Evolutionary conservation across 768 basidiomycete genomes (phyloP).

Genomic region (Trametes elegans): DNA sequence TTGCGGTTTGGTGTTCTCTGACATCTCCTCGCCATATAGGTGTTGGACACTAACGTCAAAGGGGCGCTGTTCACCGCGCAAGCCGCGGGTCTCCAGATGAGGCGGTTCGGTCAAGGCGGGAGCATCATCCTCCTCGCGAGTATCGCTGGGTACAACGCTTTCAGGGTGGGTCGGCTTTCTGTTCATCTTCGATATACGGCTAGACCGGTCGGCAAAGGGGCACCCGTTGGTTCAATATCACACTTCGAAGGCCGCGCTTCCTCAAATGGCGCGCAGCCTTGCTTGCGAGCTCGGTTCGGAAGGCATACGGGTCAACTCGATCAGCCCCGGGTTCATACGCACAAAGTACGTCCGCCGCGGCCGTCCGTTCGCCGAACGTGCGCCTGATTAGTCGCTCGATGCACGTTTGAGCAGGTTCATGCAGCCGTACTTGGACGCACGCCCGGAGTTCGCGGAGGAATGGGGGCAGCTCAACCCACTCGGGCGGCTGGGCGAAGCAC

Average conservation of each 20-base stretch:
- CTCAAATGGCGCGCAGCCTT: conserved; percentile 77
- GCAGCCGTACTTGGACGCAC: conserved; percentile 56
- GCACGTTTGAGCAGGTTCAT: conserved; percentile 56
- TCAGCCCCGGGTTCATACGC: conserved; percentile 72
- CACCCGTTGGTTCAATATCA: conserved; percentile 47
- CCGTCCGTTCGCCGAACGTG: no score
- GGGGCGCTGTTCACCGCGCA: conserved; percentile 36
- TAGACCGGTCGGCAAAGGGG: conserved; percentile 53
- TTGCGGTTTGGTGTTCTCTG: neutral
- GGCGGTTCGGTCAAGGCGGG: conserved; percentile 31
- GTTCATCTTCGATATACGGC: conserved; percentile 40
- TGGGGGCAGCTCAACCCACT: conserved; percentile 67
- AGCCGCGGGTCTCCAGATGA: conserved; percentile 35
- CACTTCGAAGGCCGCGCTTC: conserved; percentile 66
- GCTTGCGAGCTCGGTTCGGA: conserved; percentile 68
- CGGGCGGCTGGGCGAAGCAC: conserved; percentile 53
- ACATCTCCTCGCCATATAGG: conserved; percentile 35
- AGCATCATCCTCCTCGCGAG: conserved; percentile 42
- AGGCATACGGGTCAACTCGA: conserved; percentile 65
- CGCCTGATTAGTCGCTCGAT: no score
- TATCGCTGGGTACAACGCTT: conserved; percentile 50
- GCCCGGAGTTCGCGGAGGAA: conserved; percentile 54
- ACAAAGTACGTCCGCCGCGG: conserved; percentile 41
- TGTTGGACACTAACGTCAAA: conserved; percentile 59
- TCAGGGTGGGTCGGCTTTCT: conserved; percentile 44